Evolutionary conservation across 2,329 filamentous ascomycete species (phyloP).

Genomic region (Aspergillus sp.): DNA sequence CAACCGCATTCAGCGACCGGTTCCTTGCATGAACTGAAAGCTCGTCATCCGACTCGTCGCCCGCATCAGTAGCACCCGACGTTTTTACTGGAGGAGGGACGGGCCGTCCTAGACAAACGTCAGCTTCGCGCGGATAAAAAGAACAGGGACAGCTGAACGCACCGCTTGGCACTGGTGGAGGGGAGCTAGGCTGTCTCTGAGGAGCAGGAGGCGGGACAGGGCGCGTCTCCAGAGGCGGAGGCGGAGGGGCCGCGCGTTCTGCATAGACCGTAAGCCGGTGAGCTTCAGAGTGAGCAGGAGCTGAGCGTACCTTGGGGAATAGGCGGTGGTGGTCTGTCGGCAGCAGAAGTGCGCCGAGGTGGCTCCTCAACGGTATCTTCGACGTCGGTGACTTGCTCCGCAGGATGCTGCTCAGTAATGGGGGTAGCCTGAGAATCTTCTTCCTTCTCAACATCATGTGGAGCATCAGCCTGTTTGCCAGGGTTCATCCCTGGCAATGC

Average conservation of each 20-base stretch:
- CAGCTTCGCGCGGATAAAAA: conserved; percentile 5
- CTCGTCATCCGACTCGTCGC: conserved; percentile 85
- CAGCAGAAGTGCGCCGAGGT: conserved; percentile 26
- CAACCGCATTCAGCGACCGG: conserved; percentile 35
- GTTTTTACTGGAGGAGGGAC: conserved; percentile 46
- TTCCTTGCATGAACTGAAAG: conserved; percentile 49
- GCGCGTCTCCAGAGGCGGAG: conserved; percentile 32
- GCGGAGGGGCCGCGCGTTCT: conserved; percentile 39
- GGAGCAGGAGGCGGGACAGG: conserved; percentile 30
- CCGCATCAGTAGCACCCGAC: conserved; percentile 58
- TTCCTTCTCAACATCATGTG: conserved; percentile 42
- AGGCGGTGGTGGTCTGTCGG: conserved; percentile 37
- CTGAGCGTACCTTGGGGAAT: conserved; percentile 44
- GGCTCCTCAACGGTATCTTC: conserved; percentile 39
- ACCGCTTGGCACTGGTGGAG: conserved; percentile 44
- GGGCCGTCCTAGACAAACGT: conserved; percentile 50
- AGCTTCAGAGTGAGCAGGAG: neutral
- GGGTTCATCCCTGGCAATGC: conserved; percentile 60
- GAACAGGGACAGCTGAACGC: conserved; percentile 27
- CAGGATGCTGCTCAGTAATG: conserved; percentile 32
- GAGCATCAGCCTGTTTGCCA: conserved; percentile 39
- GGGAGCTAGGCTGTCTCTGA: conserved; percentile 24
- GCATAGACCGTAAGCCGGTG: neutral
- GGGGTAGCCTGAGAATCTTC: conserved; percentile 37
- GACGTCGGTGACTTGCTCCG: conserved; percentile 45